Evolutionary conservation across 345 rosid genomes (phyloP).

Genomic region (Gossypium longicalyx): DNA sequence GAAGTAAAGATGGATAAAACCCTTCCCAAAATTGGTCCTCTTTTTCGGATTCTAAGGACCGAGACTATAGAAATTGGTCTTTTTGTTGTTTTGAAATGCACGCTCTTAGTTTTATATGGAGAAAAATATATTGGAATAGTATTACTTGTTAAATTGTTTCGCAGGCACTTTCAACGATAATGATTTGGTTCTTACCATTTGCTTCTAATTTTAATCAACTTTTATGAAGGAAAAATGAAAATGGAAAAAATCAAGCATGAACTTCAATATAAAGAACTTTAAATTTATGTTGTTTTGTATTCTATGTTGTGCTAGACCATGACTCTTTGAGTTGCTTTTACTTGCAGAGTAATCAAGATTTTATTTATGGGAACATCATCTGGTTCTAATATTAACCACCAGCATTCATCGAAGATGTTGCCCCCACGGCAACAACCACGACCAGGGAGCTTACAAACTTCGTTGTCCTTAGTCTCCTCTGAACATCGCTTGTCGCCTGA

Average conservation of each 20-base stretch:
- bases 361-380: constrained; percentile 81
- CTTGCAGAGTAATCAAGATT: constrained; percentile 19
- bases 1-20: neutral
- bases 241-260: neutral
- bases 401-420: constrained; percentile 58
- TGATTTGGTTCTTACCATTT: neutral
- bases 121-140: neutral
- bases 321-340: neutral
- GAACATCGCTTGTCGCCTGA: constrained; percentile 69
- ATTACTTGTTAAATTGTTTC: neutral
- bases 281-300: neutral
- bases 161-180: neutral
- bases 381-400: constrained; percentile 75
- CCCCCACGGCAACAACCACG: constrained; percentile 90
- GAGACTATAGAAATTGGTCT: neutral
- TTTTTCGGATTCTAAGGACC: neutral
- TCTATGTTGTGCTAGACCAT: neutral
- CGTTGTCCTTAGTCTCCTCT: constrained; percentile 62
- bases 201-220: neutral
- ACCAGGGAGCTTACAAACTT: constrained; percentile 40
- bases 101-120: constrained; percentile 3
- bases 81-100: neutral
- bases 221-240: neutral
- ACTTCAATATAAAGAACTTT: neutral
- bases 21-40: no score